Percentiles rank a stretch among this genome's conserved stretches.
These are phyloP conservation scores for Striga hermonthica DNA, from an alignment of 305 asterid species.

Conservation along the genomic window DNA sequence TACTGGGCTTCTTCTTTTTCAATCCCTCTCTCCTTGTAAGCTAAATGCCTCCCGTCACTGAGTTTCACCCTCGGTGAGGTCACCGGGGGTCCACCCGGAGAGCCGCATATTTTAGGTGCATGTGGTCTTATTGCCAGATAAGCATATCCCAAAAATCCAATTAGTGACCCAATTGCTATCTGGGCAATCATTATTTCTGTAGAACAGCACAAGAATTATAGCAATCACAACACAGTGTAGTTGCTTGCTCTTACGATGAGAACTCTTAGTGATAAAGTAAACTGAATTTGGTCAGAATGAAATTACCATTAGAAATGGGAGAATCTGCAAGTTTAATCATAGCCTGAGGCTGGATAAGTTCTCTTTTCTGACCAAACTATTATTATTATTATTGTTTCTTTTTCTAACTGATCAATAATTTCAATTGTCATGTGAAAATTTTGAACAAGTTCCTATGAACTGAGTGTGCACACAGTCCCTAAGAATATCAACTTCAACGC, in stretches of 20 bases:
- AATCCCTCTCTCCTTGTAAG: conserved; percentile 58
- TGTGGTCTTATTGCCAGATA: conserved; percentile 52
- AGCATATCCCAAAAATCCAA: conserved; percentile 43
- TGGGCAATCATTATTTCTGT: conserved; percentile 48
- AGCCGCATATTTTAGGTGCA: conserved; percentile 57
- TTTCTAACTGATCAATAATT: too few relatives aligned
- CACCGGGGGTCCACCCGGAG: conserved; percentile 63
- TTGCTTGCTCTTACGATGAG: conserved; percentile 3
- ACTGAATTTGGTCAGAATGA: too few relatives aligned
- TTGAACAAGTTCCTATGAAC: too few relatives aligned
- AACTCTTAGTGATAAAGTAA: background rate
- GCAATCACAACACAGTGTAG: background rate
- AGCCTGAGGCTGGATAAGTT: too few relatives aligned
- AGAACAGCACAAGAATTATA: conserved; percentile 14
- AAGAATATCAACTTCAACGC: background rate
- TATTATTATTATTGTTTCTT: too few relatives aligned
- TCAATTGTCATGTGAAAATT: too few relatives aligned
- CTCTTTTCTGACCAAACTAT: too few relatives aligned
- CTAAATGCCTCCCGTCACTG: conserved; percentile 66
- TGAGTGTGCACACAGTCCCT: background rate
- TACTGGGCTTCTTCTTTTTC: conserved; percentile 51
- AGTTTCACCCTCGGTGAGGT: conserved; percentile 59
- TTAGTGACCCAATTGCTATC: conserved; percentile 43
- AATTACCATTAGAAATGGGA: too few relatives aligned
- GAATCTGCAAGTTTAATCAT: too few relatives aligned